Conservation (phyloP, 768 basidiomycete genomes). For the Lyophyllum semitale region DNA sequence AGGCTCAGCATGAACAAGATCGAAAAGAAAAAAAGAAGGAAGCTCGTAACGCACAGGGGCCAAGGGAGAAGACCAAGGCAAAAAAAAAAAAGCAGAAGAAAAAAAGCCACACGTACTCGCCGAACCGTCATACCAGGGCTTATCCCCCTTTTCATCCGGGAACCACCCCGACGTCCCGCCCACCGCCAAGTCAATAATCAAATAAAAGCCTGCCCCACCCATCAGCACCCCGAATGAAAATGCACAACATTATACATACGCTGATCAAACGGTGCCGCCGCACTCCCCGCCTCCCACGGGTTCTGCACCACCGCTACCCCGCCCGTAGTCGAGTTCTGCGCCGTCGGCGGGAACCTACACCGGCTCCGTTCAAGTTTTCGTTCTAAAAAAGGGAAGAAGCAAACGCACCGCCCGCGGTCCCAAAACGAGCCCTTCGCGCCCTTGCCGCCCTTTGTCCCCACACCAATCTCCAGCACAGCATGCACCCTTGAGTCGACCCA, state of each 20-base stretch:
- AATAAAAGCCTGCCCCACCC: constrained; percentile 64
- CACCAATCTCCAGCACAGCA: constrained; percentile 58
- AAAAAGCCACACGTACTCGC: constrained; percentile 36
- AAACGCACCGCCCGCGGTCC: constrained; percentile 46
- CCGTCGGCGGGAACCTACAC: constrained; percentile 62
- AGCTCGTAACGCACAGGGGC: neutral
- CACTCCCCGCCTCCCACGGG: constrained; percentile 61
- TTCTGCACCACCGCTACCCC: constrained; percentile 59
- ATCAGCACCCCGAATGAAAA: neutral
- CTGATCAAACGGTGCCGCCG: constrained; percentile 81
- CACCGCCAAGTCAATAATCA: constrained; percentile 72
- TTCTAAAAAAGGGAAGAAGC: constrained; percentile 44
- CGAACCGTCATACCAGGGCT: constrained; percentile 76
- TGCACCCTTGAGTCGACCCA: constrained; percentile 76
- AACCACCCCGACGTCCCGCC: constrained; percentile 91
- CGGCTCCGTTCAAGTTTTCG: too few relatives aligned
- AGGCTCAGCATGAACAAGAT: neutral
- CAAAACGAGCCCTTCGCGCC: constrained; percentile 62
- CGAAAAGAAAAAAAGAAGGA: neutral
- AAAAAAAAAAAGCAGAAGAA: neutral
- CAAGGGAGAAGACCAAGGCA: neutral
- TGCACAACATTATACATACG: constrained; percentile 44
- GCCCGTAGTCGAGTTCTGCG: constrained; percentile 57
- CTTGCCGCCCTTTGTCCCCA: constrained; percentile 42
- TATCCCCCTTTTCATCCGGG: constrained; percentile 73